Evolutionary conservation across 2,329 filamentous ascomycete species (phyloP), one percentile per base, ranked within the genome.

Genomic region (Arachnomyces sp.): DNA sequence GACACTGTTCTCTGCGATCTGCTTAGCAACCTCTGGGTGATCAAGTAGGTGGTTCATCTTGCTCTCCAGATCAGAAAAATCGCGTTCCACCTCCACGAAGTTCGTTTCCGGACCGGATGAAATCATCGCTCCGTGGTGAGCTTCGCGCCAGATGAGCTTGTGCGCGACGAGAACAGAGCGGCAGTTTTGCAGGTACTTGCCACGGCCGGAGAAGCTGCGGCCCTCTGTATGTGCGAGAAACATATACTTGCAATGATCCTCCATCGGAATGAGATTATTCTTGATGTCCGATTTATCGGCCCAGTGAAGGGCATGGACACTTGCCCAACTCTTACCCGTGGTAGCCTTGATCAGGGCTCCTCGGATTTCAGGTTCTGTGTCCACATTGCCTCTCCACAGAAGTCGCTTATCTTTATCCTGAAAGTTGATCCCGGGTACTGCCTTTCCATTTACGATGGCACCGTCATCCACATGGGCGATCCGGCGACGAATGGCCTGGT

Each of bases 11-110:
- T 66, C 55, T 11, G 73, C 73, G 39, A 78, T 74, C 28, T 53
- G 54, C 51, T 70, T 60, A n/a, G 72, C 71, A 3, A 61, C 52
- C 4, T 59, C 48, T 0, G 63, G 63, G 42, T 74, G 56, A 37
- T 61, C 56, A 34, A 70, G 56, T 3, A 74, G 54, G 39, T 62
- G 63, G 13, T 66, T 44, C 31, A 72, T 61, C 41, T 65, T 68
- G 6, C 52, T 47, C 9, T 62, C 57, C 42, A 79, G 62, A 47
- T 83, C 77, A 30, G 72, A 73, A 55, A 78, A 84, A 51, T 75
- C 68, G 4, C 62, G 52, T 15, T 66, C 54, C 1, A 75, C 70
- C 42, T 69, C 57, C 11, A 75, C 61, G 31, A 66, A 73, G 43
- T 75, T 75, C 18, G 71, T 67, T 3, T 70, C 60, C 1, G 67